Evolutionary conservation across 1,284 basidiomycete species (phyloP).

Genomic region (Neotropicomus parvogracilis): DNA sequence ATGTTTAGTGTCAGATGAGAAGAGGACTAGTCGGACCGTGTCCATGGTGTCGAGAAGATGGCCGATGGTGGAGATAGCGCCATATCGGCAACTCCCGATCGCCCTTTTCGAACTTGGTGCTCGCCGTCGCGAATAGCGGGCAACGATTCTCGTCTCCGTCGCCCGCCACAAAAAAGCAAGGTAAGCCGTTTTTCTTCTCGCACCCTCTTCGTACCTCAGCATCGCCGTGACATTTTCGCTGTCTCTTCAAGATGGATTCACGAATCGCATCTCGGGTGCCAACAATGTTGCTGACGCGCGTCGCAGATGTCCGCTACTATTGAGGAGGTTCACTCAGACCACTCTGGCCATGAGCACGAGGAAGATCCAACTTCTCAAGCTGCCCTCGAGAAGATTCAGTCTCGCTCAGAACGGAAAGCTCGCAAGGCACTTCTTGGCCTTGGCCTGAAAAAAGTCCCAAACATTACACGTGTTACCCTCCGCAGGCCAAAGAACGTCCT

Average conservation of each 20-base stretch:
- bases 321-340: slow-evolving; percentile 78
- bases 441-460: slow-evolving; percentile 88
- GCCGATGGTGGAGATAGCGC: too few relatives aligned
- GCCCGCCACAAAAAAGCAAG: slow-evolving; percentile 19
- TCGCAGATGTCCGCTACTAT: slow-evolving; percentile 69
- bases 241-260: slow-evolving; percentile 23
- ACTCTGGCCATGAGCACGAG: slow-evolving; percentile 68
- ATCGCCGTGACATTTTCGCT: neutral
- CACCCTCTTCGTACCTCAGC: neutral
- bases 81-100: slow-evolving; percentile 28
- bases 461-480: slow-evolving; percentile 94
- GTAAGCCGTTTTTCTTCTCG: slow-evolving; percentile 13
- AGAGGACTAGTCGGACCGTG: too few relatives aligned
- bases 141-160: slow-evolving; percentile 20
- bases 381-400: slow-evolving; percentile 90
- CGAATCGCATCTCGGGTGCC: slow-evolving; percentile 34
- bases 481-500: slow-evolving; percentile 94
- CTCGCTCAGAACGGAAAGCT: slow-evolving; percentile 87
- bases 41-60: too few relatives aligned
- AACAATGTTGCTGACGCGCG: slow-evolving; percentile 20
- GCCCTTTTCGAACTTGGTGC: slow-evolving; percentile 15
- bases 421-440: slow-evolving; percentile 84
- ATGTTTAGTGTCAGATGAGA: too few relatives aligned
- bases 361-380: slow-evolving; percentile 81
- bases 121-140: slow-evolving; percentile 38